Percentiles rank a stretch among this genome's conserved stretches.
phyloP scores from a whole-genome alignment of 345 rosid genomes.

The Orychophragmus violaceus region DNA sequence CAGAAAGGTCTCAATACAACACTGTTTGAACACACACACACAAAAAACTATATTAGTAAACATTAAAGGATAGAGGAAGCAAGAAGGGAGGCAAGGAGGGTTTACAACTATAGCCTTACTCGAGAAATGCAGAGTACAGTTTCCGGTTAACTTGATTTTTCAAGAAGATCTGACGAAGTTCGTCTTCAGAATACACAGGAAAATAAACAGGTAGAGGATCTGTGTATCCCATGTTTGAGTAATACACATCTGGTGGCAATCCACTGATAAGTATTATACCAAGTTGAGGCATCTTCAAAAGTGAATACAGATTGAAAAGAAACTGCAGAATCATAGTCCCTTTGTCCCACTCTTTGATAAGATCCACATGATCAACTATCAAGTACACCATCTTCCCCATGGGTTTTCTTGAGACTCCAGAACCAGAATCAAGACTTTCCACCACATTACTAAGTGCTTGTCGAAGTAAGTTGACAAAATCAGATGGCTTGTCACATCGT shows the following conservation, averaged over 20 bases:
- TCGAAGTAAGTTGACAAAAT: slow-evolving; percentile 59
- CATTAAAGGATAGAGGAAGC: not conserved
- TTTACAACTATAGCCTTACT: slow-evolving; percentile 46
- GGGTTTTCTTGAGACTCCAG: slow-evolving; percentile 26
- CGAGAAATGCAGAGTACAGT: slow-evolving; percentile 74
- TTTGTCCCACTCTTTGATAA: slow-evolving; percentile 70
- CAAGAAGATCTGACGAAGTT: slow-evolving; percentile 62
- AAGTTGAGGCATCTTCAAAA: slow-evolving; percentile 67
- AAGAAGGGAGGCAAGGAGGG: no score
- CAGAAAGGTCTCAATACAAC: slow-evolving; percentile 63
- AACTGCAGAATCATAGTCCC: slow-evolving; percentile 54
- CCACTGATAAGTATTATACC: slow-evolving; percentile 71
- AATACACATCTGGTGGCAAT: slow-evolving; percentile 55
- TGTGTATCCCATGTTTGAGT: slow-evolving; percentile 53
- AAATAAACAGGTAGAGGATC: slow-evolving; percentile 71
- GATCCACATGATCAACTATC: slow-evolving; percentile 71
- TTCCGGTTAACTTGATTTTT: slow-evolving; percentile 52
- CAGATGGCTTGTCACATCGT: slow-evolving; percentile 81
- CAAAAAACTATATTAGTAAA: slow-evolving; percentile 3
- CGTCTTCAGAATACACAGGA: slow-evolving; percentile 65
- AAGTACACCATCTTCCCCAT: slow-evolving; percentile 67
- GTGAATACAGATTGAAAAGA: slow-evolving; percentile 49
- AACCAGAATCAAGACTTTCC: slow-evolving; percentile 31
- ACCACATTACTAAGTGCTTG: slow-evolving; percentile 44
- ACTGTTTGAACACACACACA: slow-evolving; percentile 35